Base-by-base conservation (phyloP, 2,329 filamentous ascomycete species). In the Ceratocystis cacaofunesta region DNA sequence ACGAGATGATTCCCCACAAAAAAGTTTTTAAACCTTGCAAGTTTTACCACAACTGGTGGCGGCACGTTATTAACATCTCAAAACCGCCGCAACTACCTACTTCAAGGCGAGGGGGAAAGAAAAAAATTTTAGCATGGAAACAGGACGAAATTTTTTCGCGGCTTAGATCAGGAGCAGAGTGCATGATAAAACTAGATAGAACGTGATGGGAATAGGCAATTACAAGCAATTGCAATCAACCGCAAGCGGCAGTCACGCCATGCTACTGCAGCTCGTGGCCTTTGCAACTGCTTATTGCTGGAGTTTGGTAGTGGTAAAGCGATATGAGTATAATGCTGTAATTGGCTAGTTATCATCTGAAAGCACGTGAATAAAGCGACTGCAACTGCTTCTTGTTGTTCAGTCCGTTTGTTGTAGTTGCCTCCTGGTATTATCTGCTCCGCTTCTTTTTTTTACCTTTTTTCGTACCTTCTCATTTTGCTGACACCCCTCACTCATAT, bases 1-100 rank as follows among this genome's bases (percentile, higher is more conserved):
- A 57, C 25, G 32, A 63, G n/a, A 48, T 48, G 48, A 57, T 55
- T 55, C 62, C 48, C 62, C 62, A 63, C 62, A 63, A 63, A 63
- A 63, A 62, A 46, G 52, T 32, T 57, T 57, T 57, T 57, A 57
- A 57, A 57, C 52, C 52, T 57, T 57, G 52, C 52, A 57, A 15
- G 5, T 28, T 28, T 22, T 15, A 57, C 6, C 1, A 30, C 10
- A 57, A 25, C 25, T 57, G 17, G 22, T 28, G 36, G 36, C 36
- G 46, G 46, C 46, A 50, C 46, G 46, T 50, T 50, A 50, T n/a
- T 19, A 50, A 50, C 52, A 57, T 57, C 22, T 30, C 52, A 57
- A 32, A 57, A 57, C 36, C 36, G 30, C 52, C 52, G 52, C 25
- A 30, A 28, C 52, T 57, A 10, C 22, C 52, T 57, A 10, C 22